Conservation (phyloP, 169 alveolate genomes). For the Eimeria brunetti region DNA sequence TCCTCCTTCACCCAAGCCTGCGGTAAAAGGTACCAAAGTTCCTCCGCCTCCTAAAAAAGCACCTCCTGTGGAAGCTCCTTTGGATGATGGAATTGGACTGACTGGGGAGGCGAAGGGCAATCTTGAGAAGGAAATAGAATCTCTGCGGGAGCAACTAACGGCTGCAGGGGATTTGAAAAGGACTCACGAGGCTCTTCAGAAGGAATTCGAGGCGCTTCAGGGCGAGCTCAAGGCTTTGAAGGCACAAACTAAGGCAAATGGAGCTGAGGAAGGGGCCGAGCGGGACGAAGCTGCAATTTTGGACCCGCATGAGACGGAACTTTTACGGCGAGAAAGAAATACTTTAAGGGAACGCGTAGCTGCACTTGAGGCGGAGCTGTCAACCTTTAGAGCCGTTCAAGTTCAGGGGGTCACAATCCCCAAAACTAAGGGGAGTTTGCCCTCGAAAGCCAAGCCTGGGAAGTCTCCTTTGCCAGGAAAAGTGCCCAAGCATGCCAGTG, state of each 20-base stretch:
- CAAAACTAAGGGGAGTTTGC: conserved; percentile 1
- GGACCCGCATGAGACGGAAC: background rate
- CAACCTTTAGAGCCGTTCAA: background rate
- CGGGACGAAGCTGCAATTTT: background rate
- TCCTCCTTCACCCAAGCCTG: background rate
- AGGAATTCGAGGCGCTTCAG: conserved; percentile 43
- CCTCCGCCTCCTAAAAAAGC: conserved; percentile 53
- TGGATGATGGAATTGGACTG: background rate
- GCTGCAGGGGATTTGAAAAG: background rate
- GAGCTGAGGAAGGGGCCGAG: background rate
- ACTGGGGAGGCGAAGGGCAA: background rate
- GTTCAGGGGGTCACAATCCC: background rate
- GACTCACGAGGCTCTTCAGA: conserved; percentile 39
- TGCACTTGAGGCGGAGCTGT: conserved; percentile 41
- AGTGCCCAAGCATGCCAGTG: background rate
- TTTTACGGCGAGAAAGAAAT: conserved; percentile 39
- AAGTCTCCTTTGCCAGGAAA: conserved; percentile 4
- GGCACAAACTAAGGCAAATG: background rate
- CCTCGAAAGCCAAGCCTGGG: conserved; percentile 16
- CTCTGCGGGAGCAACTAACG: conserved; percentile 28
- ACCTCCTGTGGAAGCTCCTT: conserved; percentile 7
- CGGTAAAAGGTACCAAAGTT: conserved; percentile 27
- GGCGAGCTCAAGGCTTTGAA: conserved; percentile 37
- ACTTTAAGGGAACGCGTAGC: conserved; percentile 42
- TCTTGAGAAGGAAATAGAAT: conserved; percentile 61